A percentile compares a stretch with the other conserved stretches of the same genome.
These are phyloP conservation scores for Coemansia sp. DNA, from an alignment of 192 early-diverging fungal species.

Conservation along the genomic window DNA sequence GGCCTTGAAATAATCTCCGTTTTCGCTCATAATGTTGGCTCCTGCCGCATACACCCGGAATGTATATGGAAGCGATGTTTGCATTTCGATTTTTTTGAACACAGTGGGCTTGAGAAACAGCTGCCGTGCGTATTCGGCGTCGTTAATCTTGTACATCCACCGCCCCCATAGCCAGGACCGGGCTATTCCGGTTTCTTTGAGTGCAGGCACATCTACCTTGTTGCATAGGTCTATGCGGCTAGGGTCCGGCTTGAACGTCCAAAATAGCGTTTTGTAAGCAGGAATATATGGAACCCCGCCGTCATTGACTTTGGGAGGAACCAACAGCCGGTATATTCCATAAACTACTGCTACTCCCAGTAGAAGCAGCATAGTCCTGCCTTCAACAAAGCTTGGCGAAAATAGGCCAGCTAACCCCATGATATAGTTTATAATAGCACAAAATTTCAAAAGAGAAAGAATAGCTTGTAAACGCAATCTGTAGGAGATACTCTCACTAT, in stretches of 20 bases:
- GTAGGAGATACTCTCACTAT: too few species aligned
- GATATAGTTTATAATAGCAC: too few species aligned
- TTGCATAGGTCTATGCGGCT: conserved; percentile 38
- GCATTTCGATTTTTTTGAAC: conserved; percentile 41
- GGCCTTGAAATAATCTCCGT: conserved; percentile 39
- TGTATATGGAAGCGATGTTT: conserved; percentile 28
- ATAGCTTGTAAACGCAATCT: too few species aligned
- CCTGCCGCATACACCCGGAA: conserved; percentile 33
- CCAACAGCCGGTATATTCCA: conserved; percentile 12
- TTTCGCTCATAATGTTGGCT: conserved; percentile 35
- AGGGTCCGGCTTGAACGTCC: conserved; percentile 26
- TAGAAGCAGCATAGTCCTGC: neutral
- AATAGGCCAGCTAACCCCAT: too few species aligned
- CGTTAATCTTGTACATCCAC: conserved; percentile 44
- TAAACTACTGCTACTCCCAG: conserved; percentile 5
- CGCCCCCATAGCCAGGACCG: conserved; percentile 45
- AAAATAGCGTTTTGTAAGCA: conserved; percentile 29
- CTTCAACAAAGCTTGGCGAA: too few species aligned
- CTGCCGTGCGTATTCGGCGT: conserved; percentile 44
- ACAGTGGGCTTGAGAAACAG: conserved; percentile 40
- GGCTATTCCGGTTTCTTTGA: conserved; percentile 24
- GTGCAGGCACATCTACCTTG: conserved; percentile 29
- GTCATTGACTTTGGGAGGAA: conserved; percentile 20
- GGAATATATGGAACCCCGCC: conserved; percentile 42
- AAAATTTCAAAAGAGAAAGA: too few species aligned